Conservation (phyloP, 257 asterid genomes). For the Solanum lycopersicoides region DNA sequence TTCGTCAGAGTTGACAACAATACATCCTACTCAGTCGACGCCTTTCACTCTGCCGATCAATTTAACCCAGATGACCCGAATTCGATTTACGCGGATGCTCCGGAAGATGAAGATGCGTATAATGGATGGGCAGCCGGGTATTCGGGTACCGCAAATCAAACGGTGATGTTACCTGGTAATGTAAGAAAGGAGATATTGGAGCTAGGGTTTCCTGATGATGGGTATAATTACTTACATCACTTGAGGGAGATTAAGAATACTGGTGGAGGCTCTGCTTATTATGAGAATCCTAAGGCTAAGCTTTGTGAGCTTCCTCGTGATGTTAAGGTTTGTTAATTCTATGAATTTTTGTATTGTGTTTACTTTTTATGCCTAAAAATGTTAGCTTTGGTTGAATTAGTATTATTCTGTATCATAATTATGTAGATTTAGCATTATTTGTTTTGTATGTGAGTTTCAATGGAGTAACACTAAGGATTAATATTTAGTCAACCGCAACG, state of each 20-base stretch:
- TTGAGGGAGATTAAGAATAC: constrained; percentile 75
- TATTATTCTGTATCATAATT: not conserved
- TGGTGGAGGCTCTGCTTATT: constrained; percentile 85
- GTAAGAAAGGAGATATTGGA: constrained; percentile 75
- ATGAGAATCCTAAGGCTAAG: constrained; percentile 65
- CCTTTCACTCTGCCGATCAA: constrained; percentile 6
- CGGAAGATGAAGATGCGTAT: constrained; percentile 28
- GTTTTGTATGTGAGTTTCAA: not conserved
- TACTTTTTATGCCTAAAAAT: not conserved
- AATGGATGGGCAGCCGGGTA: constrained; percentile 1
- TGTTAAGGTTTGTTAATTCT: constrained; percentile 50
- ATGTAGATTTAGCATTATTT: not conserved
- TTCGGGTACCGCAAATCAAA: not conserved
- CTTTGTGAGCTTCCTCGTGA: constrained; percentile 45
- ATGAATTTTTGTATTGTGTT: not conserved
- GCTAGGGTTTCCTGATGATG: constrained; percentile 94
- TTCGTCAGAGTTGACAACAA: constrained; percentile 75
- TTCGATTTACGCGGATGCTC: constrained; percentile 57
- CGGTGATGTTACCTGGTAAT: constrained; percentile 42
- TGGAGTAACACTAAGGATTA: not conserved
- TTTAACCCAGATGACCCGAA: not conserved
- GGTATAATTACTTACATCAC: constrained; percentile 76
- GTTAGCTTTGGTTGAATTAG: not conserved
- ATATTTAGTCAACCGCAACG: not conserved
- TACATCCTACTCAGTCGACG: constrained; percentile 27